Evolutionary conservation across 306 rosid species (phyloP), one percentile per base, ranked within the genome.

Genomic region (Echinosophora koreensis): DNA sequence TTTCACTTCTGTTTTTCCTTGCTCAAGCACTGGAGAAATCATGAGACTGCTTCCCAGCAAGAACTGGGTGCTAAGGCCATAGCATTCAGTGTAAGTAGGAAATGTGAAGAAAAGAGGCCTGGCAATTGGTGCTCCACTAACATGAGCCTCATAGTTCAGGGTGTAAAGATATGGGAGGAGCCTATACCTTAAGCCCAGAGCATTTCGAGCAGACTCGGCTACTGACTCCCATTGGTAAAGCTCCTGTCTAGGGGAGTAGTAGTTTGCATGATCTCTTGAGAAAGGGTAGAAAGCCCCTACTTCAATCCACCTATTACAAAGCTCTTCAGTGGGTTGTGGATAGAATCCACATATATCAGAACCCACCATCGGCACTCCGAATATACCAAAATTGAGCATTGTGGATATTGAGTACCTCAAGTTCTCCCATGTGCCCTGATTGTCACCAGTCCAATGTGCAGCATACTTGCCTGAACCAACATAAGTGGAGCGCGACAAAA

Each of bases 401-500:
- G 97, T 92, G 4, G 97, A 87, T 70, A 95, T 95, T 42, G 99
- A 92, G 89, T 88, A 87, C 85, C 51, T 88, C 83, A 95, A 87
- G 77, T 95, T 85, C 18, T 95, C 87, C 97, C 97, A 95, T 8
- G 93, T 90, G 11, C 91, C 99, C 73, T 90, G 80, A 59, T 95
- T 95, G 84, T 92, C 99, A 27, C 99, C 99, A 0, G 99, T 95
- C 99, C 99, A 95, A 84, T 95, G 99, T 41, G 99, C 99, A 56
- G 89, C 88, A 58, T 95, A 95, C 83, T 88, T 90, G 5, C 97
- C 97, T 0, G 97, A 89, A 69, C 99, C 98, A 0, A 95, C 98
- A 66, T 79, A 95, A 17, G 98, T 89, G 34, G 97, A 88, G 6
- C 98, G 98, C 3, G 96, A 81, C 80, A 92, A 83, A 58, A 95